These are phyloP conservation scores for Creolimax fragrantissima DNA, from an alignment of 78 protist species.

Conservation along the genomic window DNA sequence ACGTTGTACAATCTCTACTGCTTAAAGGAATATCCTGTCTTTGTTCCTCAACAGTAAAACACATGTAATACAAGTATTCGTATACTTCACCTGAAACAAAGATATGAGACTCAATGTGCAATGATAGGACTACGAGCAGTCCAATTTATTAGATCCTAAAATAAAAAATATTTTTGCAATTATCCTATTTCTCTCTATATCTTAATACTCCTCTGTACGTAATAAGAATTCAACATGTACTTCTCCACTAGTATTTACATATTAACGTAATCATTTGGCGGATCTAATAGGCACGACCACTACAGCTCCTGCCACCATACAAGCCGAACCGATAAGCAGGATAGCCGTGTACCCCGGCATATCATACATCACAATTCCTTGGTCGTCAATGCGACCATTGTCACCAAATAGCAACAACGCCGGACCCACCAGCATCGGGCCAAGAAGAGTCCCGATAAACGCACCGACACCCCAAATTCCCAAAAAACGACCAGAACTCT, in stretches of 20 bases:
- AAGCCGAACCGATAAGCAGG: not conserved
- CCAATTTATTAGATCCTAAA: too few relatives aligned
- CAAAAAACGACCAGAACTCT: constrained; percentile 6
- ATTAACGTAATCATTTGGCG: not conserved
- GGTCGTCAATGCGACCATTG: not conserved
- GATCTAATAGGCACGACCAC: not conserved
- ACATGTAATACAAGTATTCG: too few relatives aligned
- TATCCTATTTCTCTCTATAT: too few relatives aligned
- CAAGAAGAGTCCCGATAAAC: constrained; percentile 1
- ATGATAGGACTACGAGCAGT: too few relatives aligned
- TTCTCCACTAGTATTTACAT: too few relatives aligned
- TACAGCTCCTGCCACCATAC: constrained; percentile 2
- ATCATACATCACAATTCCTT: not conserved
- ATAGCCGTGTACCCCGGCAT: not conserved
- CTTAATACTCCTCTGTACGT: too few relatives aligned
- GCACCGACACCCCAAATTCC: constrained; percentile 26
- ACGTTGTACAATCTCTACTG: not conserved
- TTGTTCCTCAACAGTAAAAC: too few relatives aligned
- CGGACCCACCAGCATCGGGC: constrained; percentile 6
- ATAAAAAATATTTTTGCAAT: too few relatives aligned
- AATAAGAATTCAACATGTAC: too few relatives aligned
- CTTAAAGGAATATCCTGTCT: not conserved
- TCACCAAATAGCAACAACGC: constrained; percentile 11
- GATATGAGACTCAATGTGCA: too few relatives aligned
- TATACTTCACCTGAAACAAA: too few relatives aligned